Evolutionary conservation across 257 asterid species (phyloP), one percentile per base, ranked within the genome.

Genomic region (Fraxinus excelsior): DNA sequence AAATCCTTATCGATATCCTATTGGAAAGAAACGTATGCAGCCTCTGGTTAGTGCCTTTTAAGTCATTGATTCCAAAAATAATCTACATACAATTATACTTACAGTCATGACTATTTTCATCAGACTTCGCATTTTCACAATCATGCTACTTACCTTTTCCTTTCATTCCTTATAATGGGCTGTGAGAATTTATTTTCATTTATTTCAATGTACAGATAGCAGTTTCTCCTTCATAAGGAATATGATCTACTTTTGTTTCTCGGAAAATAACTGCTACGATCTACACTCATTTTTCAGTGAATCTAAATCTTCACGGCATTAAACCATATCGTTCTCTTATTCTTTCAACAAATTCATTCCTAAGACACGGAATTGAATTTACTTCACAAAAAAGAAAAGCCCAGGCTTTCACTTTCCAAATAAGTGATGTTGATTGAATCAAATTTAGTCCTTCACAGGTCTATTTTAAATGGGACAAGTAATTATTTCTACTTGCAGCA

Each of bases 1-100:
- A 37, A 87, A 87, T 38, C 91, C 91, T 7, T 87, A 87, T 70
- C 87, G 75, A 42, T 87, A 87, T 81, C 91, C 91, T 31, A 87
- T 87, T 70, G 91, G 91, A 78, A 87, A 87, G 87, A 87, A 78
- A 80, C 87, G 91, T 5, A 87, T 87, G 91, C 91, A 87, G 76
- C 91, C 91, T 64, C 83, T 87, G 91, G 91, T 87, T 79, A 87
- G 91, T 83, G 72, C 67, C 32, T 28, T 34, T 42, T 26, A 62
- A 62, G 18, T 12, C 29, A 3, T 26, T 26, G 35, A 12, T 62
- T 12, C 13, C 7, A 62, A 62, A 62, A 62, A 26, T 26, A 62
- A 62, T 60, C 31, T 60, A 23, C 28, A 60, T 21, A 60, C 16
- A n/a, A 0, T 35, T 35, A 58, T 12, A 58, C 29, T n/a, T 60